phyloP scores from a whole-genome alignment of 2,329 filamentous ascomycete genomes.

The Fusarium sp. region DNA sequence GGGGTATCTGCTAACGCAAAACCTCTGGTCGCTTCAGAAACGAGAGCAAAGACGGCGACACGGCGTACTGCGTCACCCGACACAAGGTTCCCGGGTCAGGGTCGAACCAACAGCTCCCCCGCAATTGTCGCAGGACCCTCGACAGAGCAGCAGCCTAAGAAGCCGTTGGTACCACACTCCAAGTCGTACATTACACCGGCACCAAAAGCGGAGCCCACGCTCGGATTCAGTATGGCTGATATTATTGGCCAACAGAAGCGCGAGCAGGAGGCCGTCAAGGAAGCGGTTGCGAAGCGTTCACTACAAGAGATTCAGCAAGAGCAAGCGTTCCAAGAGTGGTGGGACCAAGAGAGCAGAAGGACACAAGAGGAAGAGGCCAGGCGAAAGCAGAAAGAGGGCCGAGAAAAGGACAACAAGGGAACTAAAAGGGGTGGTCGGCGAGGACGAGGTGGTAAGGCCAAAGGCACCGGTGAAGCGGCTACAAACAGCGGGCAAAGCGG shows the following conservation, averaged over 20 bases:
- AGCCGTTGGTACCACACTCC: conserved; percentile 66
- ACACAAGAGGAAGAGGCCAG: conserved; percentile 71
- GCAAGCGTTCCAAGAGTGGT: conserved; percentile 97
- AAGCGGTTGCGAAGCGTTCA: conserved; percentile 87
- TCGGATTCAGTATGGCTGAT: conserved; percentile 82
- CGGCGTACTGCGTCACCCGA: conserved; percentile 68
- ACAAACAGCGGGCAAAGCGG: conserved; percentile 30
- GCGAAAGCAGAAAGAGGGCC: conserved; percentile 48
- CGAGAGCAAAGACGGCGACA: conserved; percentile 51
- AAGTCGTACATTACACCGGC: conserved; percentile 67
- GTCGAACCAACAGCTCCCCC: conserved; percentile 51
- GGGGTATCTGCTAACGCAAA: conserved; percentile 50
- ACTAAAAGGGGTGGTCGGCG: conserved; percentile 43
- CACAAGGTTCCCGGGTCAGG: conserved; percentile 70
- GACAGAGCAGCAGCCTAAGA: conserved; percentile 45
- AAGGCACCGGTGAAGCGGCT: conserved; percentile 31
- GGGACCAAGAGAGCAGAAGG: conserved; percentile 84
- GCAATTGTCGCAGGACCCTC: conserved; percentile 41
- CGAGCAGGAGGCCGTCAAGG: conserved; percentile 83
- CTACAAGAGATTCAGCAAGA: conserved; percentile 96
- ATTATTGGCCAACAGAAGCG: conserved; percentile 88
- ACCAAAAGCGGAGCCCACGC: conserved; percentile 68
- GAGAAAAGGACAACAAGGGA: conserved; percentile 55
- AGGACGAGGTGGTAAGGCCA: conserved; percentile 46
- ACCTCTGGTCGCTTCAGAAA: conserved; percentile 56